Evolutionary conservation across 108 stramenopile species (phyloP).

Genomic region (Nannochloropsis oceanica): DNA sequence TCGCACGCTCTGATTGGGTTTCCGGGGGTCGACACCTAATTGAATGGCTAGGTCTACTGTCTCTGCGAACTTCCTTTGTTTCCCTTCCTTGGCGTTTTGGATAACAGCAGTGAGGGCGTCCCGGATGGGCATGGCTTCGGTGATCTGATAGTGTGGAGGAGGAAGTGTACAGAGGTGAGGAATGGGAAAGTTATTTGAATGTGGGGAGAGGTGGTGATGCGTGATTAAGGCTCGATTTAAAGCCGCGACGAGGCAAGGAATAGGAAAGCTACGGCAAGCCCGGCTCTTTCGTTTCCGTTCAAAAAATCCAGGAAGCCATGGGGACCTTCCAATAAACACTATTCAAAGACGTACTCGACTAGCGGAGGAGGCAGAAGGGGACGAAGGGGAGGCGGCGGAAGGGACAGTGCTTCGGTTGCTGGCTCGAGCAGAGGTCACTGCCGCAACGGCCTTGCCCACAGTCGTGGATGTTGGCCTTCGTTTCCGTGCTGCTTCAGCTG

Average conservation of each 20-base stretch:
- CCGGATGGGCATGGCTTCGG: conserved; percentile 14
- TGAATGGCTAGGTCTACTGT: conserved; percentile 69
- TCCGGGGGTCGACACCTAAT: conserved; percentile 79
- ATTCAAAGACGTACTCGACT: no score
- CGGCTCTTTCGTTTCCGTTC: no score
- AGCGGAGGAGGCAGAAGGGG: no score
- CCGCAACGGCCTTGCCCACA: not conserved
- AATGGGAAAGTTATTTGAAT: no score
- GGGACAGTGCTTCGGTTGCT: not conserved
- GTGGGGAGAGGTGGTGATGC: no score
- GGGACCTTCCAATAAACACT: no score
- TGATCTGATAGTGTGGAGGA: not conserved
- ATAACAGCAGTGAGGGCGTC: conserved; percentile 44
- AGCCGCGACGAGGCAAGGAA: no score
- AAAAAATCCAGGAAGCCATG: no score
- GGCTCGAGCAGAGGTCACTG: not conserved
- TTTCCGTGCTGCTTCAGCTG: not conserved
- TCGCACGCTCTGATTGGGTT: conserved; percentile 73
- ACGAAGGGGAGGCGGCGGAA: not conserved
- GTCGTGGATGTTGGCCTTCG: not conserved
- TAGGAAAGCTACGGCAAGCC: no score
- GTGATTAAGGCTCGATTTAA: no score
- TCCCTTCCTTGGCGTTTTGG: conserved; percentile 41
- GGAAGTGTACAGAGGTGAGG: no score
- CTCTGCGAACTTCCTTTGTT: conserved; percentile 34